These are phyloP conservation scores for Spiraea crenata DNA, from an alignment of 331 rosid genomes.

Conservation along the genomic window DNA sequence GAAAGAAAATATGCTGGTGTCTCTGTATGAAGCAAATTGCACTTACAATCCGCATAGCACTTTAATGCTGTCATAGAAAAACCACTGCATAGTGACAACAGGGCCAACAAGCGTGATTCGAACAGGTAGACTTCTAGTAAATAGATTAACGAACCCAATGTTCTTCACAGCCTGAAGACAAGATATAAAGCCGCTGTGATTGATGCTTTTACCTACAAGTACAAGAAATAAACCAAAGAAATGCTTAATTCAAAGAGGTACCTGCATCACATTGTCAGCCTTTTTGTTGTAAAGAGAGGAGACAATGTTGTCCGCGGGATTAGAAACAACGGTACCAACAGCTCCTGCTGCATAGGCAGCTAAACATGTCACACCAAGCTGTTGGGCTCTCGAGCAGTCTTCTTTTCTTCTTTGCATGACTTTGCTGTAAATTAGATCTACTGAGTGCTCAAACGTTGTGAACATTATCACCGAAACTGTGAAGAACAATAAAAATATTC, in stretches of 20 bases:
- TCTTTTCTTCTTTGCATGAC: conserved; percentile 47
- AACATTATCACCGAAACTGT: conserved; percentile 65
- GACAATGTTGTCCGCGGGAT: conserved; percentile 70
- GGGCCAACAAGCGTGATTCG: conserved; percentile 83
- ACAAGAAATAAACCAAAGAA: conserved; percentile 5
- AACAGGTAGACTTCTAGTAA: conserved; percentile 89
- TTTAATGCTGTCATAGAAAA: conserved; percentile 88
- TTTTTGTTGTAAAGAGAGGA: conserved; percentile 62
- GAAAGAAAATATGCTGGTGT: neutral
- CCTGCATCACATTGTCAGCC: conserved; percentile 58
- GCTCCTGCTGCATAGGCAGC: conserved; percentile 69
- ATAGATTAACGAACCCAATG: conserved; percentile 69
- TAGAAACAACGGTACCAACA: conserved; percentile 53
- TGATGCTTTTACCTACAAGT: conserved; percentile 1
- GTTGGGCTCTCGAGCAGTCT: conserved; percentile 62
- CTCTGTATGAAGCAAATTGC: neutral
- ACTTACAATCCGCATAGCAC: conserved; percentile 85
- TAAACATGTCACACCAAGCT: conserved; percentile 66
- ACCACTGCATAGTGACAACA: conserved; percentile 83
- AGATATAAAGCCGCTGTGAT: conserved; percentile 8
- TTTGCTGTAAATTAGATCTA: conserved; percentile 48
- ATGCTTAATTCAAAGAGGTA: conserved; percentile 22
- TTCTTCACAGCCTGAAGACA: conserved; percentile 67
- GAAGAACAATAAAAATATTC: neutral
- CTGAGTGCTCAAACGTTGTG: conserved; percentile 70